phyloP scores from a whole-genome alignment of 768 basidiomycete species.

The Hygrocybe punicea region DNA sequence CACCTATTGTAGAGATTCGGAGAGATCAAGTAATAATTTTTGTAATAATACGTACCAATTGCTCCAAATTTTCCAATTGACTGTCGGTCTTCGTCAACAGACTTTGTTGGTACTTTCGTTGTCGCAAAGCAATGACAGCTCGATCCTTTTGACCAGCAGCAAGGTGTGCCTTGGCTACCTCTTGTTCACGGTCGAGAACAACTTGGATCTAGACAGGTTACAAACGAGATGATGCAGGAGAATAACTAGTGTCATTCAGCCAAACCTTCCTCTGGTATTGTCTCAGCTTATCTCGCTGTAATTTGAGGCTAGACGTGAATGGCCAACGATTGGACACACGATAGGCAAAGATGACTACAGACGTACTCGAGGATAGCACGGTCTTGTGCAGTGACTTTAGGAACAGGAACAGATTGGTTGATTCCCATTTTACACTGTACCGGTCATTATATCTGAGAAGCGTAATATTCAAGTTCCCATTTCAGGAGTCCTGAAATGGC shows the following conservation, averaged over 20 bases:
- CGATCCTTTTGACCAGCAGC: conserved; percentile 79
- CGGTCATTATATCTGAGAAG: no score
- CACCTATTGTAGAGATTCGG: conserved; percentile 52
- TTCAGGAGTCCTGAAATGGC: no score
- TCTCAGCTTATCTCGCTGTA: conserved; percentile 92
- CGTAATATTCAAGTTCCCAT: neutral
- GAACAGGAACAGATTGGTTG: conserved; percentile 68
- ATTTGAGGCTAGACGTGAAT: conserved; percentile 65
- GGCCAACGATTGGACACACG: conserved; percentile 4
- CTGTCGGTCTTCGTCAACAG: conserved; percentile 83
- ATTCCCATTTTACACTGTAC: conserved; percentile 54
- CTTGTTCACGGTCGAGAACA: conserved; percentile 82
- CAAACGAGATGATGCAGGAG: neutral
- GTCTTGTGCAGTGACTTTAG: conserved; percentile 91
- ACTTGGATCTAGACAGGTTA: conserved; percentile 79
- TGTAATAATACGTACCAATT: conserved; percentile 55
- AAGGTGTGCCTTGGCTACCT: conserved; percentile 83
- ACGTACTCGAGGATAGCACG: conserved; percentile 93
- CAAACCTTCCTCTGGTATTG: conserved; percentile 93
- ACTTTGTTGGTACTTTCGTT: conserved; percentile 91
- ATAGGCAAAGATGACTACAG: conserved; percentile 8
- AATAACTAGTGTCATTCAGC: neutral
- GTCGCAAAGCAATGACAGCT: conserved; percentile 82
- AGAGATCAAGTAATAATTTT: neutral
- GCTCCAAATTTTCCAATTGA: conserved; percentile 85